phyloP scores from a whole-genome alignment of 2,329 filamentous ascomycete species.

The Verticillium dahliae region DNA sequence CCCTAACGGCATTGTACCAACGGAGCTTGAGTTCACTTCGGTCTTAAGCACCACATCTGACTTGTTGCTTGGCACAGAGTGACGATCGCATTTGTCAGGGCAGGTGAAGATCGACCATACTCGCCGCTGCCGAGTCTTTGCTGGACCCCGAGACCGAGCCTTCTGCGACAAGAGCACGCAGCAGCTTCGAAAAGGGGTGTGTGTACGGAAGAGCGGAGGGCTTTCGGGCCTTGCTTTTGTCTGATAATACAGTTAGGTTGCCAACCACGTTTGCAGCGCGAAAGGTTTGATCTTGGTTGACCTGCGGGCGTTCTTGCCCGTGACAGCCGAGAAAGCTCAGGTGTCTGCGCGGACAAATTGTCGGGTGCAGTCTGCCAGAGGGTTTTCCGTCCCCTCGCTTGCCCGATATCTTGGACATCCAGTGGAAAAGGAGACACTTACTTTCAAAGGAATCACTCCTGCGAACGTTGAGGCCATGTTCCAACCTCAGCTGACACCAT shows the following conservation, averaged over 20 bases:
- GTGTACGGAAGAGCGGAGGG: background rate
- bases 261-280: background rate
- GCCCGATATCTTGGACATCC: background rate
- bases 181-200: background rate
- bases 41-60: background rate
- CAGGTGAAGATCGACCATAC: background rate
- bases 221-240: background rate
- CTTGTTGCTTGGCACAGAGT: background rate
- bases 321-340: background rate
- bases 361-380: background rate
- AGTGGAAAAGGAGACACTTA: background rate
- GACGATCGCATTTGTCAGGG: background rate
- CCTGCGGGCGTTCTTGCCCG: background rate
- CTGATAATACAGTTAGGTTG: background rate
- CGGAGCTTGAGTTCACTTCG: background rate
- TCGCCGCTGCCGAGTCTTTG: background rate
- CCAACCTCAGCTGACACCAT: conserved; percentile 46
- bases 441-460: background rate
- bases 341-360: background rate
- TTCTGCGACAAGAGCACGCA: background rate
- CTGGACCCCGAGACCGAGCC: background rate
- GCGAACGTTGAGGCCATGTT: conserved; percentile 37
- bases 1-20: background rate
- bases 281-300: background rate
- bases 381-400: background rate